Base-by-base conservation (phyloP, 2,329 filamentous ascomycete species). In the Paracamarosporium sp. region DNA sequence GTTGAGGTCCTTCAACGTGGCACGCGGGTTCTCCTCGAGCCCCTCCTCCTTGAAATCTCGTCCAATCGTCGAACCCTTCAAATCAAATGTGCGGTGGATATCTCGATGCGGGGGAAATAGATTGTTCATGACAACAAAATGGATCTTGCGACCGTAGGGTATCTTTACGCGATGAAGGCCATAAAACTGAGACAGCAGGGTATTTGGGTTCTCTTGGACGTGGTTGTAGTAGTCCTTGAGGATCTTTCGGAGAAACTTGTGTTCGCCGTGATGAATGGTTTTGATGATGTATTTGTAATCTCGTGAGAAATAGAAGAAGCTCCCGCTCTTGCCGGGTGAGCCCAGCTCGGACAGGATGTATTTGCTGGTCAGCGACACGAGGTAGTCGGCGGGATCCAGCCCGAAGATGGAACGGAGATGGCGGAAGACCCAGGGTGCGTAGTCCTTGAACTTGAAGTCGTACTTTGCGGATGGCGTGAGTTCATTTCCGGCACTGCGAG, bases 251-350 rank as follows among this genome's bases (percentile, higher is more conserved):
- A 96, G 83, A 63, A 94, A 93, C 71, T 93, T 93, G 82, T 94
- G 91, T 78, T 99, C 95, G 67, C 88, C 88, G 70, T 98, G 95
- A 75, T 99, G 95, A 66, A 99, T 98, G 22, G 95, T 99, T 80
- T 99, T 99, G 86, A 99, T 99, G 79, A 99, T 99, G 80, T 99
- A 99, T 80, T 97, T 98, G 85, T 99, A 99, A 79, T 99, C 95
- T 70, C 95, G 86, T 46, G 95, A 98, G 80, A 98, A 99, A 83
- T 99, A 99, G 81, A 99, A 99, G 81, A 99, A 99, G 78, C 93
- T 98, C 64, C 95, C 95, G 76, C 93, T 97, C 82, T 99, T 99
- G 59, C 95, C 95, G 1, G 95, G 95, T 4, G 95, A 98, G 33
- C 95, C 95, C 57, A 99, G 85, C 78, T 99, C 95, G 5, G 95